These are phyloP conservation scores for Colletotrichum musae DNA, from an alignment of 2,329 filamentous ascomycete species.

Conservation along the genomic window DNA sequence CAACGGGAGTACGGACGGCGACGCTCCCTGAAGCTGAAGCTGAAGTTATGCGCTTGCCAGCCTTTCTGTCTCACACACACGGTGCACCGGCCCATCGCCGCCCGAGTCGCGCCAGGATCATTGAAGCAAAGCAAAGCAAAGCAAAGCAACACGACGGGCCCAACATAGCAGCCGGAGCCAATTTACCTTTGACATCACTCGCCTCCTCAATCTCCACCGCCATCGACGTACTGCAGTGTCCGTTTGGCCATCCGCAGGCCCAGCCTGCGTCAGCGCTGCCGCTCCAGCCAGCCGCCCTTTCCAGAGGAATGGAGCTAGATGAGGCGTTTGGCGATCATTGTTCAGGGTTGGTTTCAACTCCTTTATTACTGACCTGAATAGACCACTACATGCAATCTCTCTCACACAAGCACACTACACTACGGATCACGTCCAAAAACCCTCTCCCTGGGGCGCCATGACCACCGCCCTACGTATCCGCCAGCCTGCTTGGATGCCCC, in stretches of 20 bases:
- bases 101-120: background rate
- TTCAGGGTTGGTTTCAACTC: conserved; percentile 24
- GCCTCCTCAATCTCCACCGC: conserved; percentile 23
- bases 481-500: background rate
- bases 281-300: background rate
- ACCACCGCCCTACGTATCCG: no score
- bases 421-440: no score
- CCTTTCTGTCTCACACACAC: background rate
- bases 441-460: no score
- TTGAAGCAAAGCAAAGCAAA: background rate
- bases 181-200: conserved; percentile 6
- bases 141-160: background rate
- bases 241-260: conserved; percentile 5
- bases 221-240: background rate
- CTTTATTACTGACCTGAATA: background rate
- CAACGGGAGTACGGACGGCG: background rate
- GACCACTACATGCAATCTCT: background rate
- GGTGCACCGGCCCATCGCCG: background rate
- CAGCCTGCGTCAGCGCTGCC: background rate
- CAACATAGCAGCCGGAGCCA: background rate
- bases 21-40: background rate
- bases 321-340: conserved; percentile 19
- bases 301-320: conserved; percentile 22
- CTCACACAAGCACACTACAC: no score
- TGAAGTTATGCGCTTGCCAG: background rate